A percentile compares a stretch with the other conserved stretches of the same genome.
These are phyloP conservation scores for Emergomyces orientalis DNA, from an alignment of 2,329 filamentous ascomycete species.

Conservation along the genomic window DNA sequence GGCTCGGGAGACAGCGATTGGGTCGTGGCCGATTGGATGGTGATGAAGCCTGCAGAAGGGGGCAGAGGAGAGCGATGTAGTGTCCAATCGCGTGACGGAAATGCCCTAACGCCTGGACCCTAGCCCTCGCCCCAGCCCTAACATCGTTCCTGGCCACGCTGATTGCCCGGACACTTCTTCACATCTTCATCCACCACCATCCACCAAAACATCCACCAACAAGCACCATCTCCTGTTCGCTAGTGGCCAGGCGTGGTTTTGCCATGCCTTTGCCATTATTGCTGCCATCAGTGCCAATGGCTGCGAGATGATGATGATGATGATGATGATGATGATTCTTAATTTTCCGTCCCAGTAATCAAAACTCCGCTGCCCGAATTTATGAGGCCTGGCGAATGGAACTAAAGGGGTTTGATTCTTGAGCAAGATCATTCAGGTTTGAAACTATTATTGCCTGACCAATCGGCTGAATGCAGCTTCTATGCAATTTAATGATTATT, in stretches of 20 bases:
- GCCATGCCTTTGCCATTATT: not conserved
- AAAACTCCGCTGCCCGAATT: not conserved
- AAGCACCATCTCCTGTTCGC: not conserved
- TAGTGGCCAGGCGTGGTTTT: not conserved
- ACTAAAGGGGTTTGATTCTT: not conserved
- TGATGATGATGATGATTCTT: not conserved
- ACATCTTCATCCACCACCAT: not conserved
- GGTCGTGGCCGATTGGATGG: constrained; percentile 5
- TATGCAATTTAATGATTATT: not conserved
- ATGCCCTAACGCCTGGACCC: constrained; percentile 8
- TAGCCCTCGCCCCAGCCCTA: constrained; percentile 6
- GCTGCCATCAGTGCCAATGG: not conserved
- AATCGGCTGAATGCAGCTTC: constrained; percentile 6
- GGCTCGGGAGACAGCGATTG: constrained; percentile 14
- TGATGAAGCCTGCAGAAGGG: constrained; percentile 23
- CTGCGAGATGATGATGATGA: too few species aligned
- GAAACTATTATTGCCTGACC: not conserved
- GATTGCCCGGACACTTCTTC: not conserved
- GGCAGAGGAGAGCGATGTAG: constrained; percentile 12
- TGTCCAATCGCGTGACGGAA: constrained; percentile 11
- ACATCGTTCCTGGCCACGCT: constrained; percentile 2
- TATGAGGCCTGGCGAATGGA: not conserved
- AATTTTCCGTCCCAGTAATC: not conserved
- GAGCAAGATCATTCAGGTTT: not conserved
- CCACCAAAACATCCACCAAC: not conserved